Conservation (phyloP, 1,284 basidiomycete species). For the Apiotrichum veenhuisii region DNA sequence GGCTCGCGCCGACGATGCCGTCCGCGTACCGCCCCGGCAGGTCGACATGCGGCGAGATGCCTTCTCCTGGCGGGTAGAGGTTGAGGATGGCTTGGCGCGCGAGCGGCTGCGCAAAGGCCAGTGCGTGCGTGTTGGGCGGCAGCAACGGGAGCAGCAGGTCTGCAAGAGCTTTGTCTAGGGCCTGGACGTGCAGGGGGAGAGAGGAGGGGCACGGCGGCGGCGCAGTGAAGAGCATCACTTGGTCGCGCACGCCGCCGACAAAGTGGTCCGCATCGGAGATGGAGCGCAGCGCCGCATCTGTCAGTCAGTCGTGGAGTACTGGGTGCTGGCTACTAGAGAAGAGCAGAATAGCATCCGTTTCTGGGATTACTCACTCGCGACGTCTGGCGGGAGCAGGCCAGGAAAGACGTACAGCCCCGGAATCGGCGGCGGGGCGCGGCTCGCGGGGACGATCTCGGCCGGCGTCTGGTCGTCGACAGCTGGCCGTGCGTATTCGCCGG, state of each 20-base stretch:
- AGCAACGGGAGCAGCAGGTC: slow-evolving; percentile 17
- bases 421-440: slow-evolving; percentile 10
- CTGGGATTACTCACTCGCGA: slow-evolving; percentile 9
- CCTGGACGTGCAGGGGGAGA: slow-evolving; percentile 26
- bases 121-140: not conserved
- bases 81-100: slow-evolving; percentile 51
- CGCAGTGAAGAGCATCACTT: slow-evolving; percentile 47
- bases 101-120: slow-evolving; percentile 30
- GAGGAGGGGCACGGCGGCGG: slow-evolving; percentile 3
- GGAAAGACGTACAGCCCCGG: slow-evolving; percentile 20
- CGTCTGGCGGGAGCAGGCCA: slow-evolving; percentile 4
- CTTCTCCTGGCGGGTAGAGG: slow-evolving; percentile 50
- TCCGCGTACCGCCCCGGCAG: slow-evolving; percentile 50
- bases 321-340: too few relatives aligned
- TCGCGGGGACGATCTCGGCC: not conserved
- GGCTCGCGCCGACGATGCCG: slow-evolving; percentile 45
- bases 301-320: not conserved
- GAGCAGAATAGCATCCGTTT: too few relatives aligned
- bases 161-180: slow-evolving; percentile 17
- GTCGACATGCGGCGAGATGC: slow-evolving; percentile 52
- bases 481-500: not conserved
- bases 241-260: slow-evolving; percentile 40
- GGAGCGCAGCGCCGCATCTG: slow-evolving; percentile 22
- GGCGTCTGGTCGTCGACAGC: not conserved
- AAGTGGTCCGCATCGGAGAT: slow-evolving; percentile 41